Percentiles rank a stretch among this genome's conserved stretches.
phyloP scores from a whole-genome alignment of 805 yeast species.

The Scheffersomyces stipitis region DNA sequence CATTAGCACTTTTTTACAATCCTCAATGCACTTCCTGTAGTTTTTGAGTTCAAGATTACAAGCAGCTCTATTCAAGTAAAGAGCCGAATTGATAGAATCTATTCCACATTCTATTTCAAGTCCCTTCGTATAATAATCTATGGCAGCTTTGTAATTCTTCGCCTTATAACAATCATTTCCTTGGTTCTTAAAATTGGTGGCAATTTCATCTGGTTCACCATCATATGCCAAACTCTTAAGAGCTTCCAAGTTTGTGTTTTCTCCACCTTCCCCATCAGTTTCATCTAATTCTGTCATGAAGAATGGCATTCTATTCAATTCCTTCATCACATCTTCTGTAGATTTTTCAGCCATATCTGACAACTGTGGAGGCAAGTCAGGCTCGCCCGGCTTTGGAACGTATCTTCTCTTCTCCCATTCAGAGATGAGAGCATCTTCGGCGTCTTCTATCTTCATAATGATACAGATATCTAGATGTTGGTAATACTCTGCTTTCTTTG shows the following conservation, averaged over 20 bases:
- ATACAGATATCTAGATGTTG: too few relatives aligned
- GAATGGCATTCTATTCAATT: constrained; percentile 82
- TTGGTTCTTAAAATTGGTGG: constrained; percentile 84
- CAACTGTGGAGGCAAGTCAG: constrained; percentile 81
- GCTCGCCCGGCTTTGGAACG: constrained; percentile 56
- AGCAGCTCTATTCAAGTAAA: constrained; percentile 84
- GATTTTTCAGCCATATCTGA: constrained; percentile 60
- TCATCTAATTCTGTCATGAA: constrained; percentile 89
- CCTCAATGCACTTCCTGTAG: constrained; percentile 82
- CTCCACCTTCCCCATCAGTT: constrained; percentile 74
- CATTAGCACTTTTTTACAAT: constrained; percentile 69
- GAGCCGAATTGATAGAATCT: constrained; percentile 53
- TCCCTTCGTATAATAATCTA: constrained; percentile 78
- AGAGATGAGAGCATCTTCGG: constrained; percentile 23
- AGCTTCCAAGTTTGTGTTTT: constrained; percentile 78
- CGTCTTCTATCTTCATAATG: constrained; percentile 16
- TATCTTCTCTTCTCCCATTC: constrained; percentile 45
- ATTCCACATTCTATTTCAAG: constrained; percentile 67
- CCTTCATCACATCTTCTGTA: constrained; percentile 72
- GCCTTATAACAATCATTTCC: constrained; percentile 85
- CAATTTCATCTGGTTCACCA: constrained; percentile 92
- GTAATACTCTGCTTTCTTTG: too few relatives aligned
- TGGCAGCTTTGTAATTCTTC: constrained; percentile 73
- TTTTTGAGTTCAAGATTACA: constrained; percentile 85
- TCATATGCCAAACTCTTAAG: constrained; percentile 89